Percentiles rank a stretch among this genome's conserved stretches.
Evolutionary conservation across 2,329 filamentous ascomycete species (phyloP).

Genomic region (Dothidotthia symphoricarpi): DNA sequence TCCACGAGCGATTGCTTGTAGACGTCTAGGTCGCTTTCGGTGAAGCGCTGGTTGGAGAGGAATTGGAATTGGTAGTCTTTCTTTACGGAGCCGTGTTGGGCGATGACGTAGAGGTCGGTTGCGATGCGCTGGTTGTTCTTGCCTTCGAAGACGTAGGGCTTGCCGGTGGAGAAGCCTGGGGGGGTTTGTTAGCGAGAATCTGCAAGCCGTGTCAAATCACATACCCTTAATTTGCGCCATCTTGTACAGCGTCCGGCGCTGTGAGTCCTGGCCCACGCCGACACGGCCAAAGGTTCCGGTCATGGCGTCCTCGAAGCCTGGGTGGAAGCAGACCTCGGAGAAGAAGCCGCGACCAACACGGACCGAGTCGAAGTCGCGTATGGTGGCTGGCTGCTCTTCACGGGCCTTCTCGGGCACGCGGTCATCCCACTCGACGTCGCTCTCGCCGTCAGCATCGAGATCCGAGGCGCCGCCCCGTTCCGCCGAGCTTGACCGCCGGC

Average conservation of each 20-base stretch:
- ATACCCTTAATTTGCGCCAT: conserved; percentile 84
- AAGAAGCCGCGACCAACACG: conserved; percentile 84
- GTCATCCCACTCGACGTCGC: conserved; percentile 72
- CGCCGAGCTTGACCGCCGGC: conserved; percentile 45
- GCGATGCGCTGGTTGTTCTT: conserved; percentile 72
- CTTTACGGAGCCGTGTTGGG: conserved; percentile 78
- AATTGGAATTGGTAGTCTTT: conserved; percentile 87
- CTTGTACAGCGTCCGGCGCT: conserved; percentile 75
- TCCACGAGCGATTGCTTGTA: conserved; percentile 70
- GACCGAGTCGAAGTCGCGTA: conserved; percentile 80
- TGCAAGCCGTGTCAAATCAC: no score
- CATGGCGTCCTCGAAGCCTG: conserved; percentile 79
- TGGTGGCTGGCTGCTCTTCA: conserved; percentile 66
- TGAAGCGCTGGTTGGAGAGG: conserved; percentile 81
- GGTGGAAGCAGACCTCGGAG: conserved; percentile 88
- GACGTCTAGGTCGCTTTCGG: conserved; percentile 80
- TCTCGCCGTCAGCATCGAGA: conserved; percentile 66
- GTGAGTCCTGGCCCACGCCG: conserved; percentile 74
- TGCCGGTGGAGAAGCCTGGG: conserved; percentile 71
- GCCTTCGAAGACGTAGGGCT: conserved; percentile 78
- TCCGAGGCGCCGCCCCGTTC: conserved; percentile 51
- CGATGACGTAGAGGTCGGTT: conserved; percentile 80
- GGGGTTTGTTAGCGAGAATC: conserved; percentile 22
- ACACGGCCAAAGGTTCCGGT: conserved; percentile 83
- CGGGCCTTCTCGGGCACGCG: conserved; percentile 53